phyloP scores from a whole-genome alignment of 306 rosid species.

The Malus asiatica region DNA sequence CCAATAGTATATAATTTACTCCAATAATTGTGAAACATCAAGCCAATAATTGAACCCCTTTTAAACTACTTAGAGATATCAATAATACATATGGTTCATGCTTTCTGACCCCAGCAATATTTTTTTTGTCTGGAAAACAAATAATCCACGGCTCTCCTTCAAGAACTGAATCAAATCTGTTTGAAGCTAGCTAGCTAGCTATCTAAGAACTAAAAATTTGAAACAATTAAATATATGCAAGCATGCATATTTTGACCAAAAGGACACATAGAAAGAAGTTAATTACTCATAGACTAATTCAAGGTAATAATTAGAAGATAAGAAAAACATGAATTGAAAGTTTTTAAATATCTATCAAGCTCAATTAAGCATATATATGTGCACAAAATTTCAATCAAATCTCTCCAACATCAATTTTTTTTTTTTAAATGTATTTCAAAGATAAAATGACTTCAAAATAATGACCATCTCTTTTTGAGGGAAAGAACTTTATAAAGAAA shows the following conservation, averaged over 20 bases:
- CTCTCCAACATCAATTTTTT: background rate
- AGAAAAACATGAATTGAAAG: background rate
- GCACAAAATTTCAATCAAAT: no score
- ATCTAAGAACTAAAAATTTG: background rate
- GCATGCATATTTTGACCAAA: background rate
- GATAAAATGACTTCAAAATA: no score
- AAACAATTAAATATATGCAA: background rate
- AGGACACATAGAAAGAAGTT: background rate
- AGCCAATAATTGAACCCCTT: conserved; percentile 61
- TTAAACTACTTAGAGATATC: conserved; percentile 26
- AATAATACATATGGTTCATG: conserved; percentile 33
- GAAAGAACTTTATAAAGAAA: background rate
- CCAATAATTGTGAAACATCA: conserved; percentile 49
- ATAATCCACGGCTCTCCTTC: background rate
- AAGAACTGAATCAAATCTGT: background rate
- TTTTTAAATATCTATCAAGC: background rate
- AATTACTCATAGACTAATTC: background rate
- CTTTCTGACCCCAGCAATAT: background rate
- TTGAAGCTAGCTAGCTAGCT: background rate
- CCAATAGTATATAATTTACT: conserved; percentile 29
- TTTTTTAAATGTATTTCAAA: background rate
- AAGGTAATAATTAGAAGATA: background rate
- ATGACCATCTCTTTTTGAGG: no score
- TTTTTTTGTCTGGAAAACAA: background rate
- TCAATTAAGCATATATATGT: background rate